These are phyloP conservation scores for Posidonia oceanica DNA, from an alignment of 116 monocot species.

Conservation along the genomic window DNA sequence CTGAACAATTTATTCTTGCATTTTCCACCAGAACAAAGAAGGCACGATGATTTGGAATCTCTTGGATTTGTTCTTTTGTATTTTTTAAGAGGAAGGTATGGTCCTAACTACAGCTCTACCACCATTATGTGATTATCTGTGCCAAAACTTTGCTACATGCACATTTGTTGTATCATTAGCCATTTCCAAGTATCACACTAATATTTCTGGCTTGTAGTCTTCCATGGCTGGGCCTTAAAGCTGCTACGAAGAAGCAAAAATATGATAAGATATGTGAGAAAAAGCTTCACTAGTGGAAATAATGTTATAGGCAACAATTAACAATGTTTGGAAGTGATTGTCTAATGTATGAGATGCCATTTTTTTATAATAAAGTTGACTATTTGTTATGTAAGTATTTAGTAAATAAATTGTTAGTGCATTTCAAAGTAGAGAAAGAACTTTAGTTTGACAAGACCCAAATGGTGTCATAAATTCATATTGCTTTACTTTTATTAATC, in stretches of 20 bases:
- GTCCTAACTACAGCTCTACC: background rate
- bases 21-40: no score
- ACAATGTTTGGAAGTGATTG: no score
- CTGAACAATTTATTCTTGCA: conserved; percentile 2
- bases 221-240: conserved; percentile 98
- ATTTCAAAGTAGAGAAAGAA: no score
- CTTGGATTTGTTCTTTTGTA: conserved; percentile 95
- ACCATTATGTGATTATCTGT: background rate
- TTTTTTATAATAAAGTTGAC: no score
- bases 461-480: no score
- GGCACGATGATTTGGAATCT: conserved; percentile 97
- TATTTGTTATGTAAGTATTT: no score
- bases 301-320: no score
- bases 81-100: conserved; percentile 93
- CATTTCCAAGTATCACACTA: background rate
- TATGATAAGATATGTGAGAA: conserved; percentile 98
- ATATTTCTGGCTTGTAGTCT: conserved; percentile 44
- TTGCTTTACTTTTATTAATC: no score
- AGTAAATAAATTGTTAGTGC: no score
- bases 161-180: background rate
- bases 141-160: background rate
- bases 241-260: conserved; percentile 93
- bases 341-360: no score
- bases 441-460: no score
- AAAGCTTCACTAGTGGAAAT: no score